Evolutionary conservation across 768 basidiomycete species (phyloP).

Genomic region (Cystobasidium ongulense): DNA sequence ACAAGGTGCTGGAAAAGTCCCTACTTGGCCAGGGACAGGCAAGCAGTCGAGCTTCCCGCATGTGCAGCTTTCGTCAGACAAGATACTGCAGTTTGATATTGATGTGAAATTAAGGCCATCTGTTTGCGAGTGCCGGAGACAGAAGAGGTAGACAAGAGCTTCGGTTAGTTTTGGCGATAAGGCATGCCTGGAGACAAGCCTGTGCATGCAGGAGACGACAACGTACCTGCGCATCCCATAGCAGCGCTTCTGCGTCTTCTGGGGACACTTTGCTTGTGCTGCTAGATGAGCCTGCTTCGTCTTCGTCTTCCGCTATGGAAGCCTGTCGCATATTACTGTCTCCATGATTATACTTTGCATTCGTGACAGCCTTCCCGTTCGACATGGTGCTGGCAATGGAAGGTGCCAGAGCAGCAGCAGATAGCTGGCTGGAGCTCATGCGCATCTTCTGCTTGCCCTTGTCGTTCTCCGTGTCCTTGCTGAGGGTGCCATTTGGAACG

Average conservation of each 20-base stretch:
- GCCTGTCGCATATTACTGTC: neutral
- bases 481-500: neutral
- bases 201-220: neutral
- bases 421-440: neutral
- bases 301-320: neutral
- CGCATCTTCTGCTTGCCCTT: neutral
- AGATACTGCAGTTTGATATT: constrained; percentile 12
- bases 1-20: neutral
- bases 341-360: neutral
- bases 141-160: neutral
- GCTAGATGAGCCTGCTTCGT: neutral
- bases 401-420: neutral
- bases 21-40: constrained; percentile 23
- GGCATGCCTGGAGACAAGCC: neutral
- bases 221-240: constrained; percentile 30
- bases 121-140: neutral
- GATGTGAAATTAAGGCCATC: constrained; percentile 24
- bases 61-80: neutral
- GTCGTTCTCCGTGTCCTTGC: neutral
- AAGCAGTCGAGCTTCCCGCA: constrained; percentile 10
- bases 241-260: constrained; percentile 10
- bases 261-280: neutral
- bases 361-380: neutral
- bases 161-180: neutral
- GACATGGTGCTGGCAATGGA: neutral